Evolutionary conservation across 139 green algal genomes (phyloP), one percentile per base, ranked within the genome.

Genomic region (Tetratostichococcus sp.): DNA sequence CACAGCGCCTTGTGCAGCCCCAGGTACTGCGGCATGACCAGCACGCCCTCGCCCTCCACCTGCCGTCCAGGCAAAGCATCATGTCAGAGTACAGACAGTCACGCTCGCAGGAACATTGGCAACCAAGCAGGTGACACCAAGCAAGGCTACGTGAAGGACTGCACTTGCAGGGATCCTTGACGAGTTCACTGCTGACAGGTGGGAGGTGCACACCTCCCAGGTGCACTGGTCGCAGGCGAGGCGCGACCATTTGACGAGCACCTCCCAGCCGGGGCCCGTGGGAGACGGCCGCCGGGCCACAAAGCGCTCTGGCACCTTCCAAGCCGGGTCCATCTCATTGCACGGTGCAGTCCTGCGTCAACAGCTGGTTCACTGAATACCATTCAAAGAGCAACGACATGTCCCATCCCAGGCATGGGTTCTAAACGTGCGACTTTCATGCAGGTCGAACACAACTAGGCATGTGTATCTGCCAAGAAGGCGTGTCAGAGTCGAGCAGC

Each of bases 191-290:
- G 62, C 11, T 4, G 4, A 35, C 28, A 72, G 11, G 33, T 31
- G 43, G 33, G 26, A 5, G 19, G 17, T 17, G 16, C 72, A 30
- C 67, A 76, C 76, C 87, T 97, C 93, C 93, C 93, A 97, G 14
- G 91, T 96, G 43, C 83, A 85, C n/a, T 87, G 70, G 74, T 97
- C 91, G 77, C 92, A 91, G 50, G 90, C 89, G 57, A 94, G 81
- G 28, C 74, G 62, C 14, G 31, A 75, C 93, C 93, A 97, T 83
- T 94, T 94, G 65, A 95, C 82, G 67, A 97, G 87, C 71, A 96
- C 88, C 82, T 97, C 89, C 93, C 93, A 97, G 28, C 93, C 91
- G 1, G 93, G 93, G 16, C 79, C 86, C 50, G 73, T 74, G 1
- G 84, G 88, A 4, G 73, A 84, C 35, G 88, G 87, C 22, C 93